A percentile compares a stretch with the other conserved stretches of the same genome.
phyloP scores from a whole-genome alignment of 805 yeast species.

The Tetrapisispora arboricola region DNA sequence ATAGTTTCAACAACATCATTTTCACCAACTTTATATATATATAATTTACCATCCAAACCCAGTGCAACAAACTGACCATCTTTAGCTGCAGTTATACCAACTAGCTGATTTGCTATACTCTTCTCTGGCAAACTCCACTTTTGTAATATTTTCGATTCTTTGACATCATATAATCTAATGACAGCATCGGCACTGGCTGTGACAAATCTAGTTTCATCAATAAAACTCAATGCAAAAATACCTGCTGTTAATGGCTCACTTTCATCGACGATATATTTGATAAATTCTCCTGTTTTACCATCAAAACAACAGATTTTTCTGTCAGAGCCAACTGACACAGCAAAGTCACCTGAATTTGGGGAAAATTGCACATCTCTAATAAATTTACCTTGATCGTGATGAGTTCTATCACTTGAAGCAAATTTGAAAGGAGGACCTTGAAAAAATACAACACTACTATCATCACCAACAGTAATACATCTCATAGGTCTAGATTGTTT shows the following conservation, averaged over 20 bases:
- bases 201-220: constrained; percentile 42
- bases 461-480: constrained; percentile 89
- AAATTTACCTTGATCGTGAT: constrained; percentile 57
- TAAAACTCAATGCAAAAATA: constrained; percentile 69
- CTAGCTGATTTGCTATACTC: constrained; percentile 54
- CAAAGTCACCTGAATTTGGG: constrained; percentile 54
- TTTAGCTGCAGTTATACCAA: constrained; percentile 61
- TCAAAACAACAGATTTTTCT: constrained; percentile 68
- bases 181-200: constrained; percentile 80
- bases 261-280: constrained; percentile 36
- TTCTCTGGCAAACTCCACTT: constrained; percentile 41
- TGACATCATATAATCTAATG: constrained; percentile 54
- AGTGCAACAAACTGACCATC: constrained; percentile 51
- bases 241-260: constrained; percentile 59
- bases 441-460: constrained; percentile 70
- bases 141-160: constrained; percentile 33
- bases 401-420: constrained; percentile 54
- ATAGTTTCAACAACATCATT: constrained; percentile 30
- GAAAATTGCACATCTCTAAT: constrained; percentile 75
- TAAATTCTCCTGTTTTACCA: constrained; percentile 74
- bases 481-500: constrained; percentile 83
- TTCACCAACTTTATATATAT: constrained; percentile 40
- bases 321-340: constrained; percentile 81
- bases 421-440: constrained; percentile 95
- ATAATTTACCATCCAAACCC: constrained; percentile 61